Base-by-base conservation (phyloP, 2,329 filamentous ascomycete genomes). In the Colletotrichum eremochloae region DNA sequence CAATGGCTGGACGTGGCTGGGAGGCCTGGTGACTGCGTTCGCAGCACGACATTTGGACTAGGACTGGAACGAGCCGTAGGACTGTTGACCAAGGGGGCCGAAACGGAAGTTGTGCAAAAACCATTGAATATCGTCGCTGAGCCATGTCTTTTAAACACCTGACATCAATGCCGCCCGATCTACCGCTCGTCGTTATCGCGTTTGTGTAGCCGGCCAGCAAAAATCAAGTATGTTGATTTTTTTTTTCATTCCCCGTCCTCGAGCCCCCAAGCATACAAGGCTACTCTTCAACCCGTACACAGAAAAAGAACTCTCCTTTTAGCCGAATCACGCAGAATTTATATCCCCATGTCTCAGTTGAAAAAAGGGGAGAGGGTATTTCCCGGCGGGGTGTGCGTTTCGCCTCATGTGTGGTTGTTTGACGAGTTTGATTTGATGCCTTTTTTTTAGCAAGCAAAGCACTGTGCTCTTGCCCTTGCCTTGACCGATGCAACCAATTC, bases 401-500 rank as follows among this genome's bases (percentile, higher is more conserved):
- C 70, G 70, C 70, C 69, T 72, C 60, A 69, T 72, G 72, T 62
- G 70, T 62, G 73, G 74, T 74, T 75, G 71, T 83, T 83, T 83
- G 82, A 84, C 82, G 81, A 83, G 81, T 85, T 86, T 87, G 80
- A 86, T 85, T 88, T 86, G 83, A 82, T 86, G 83, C 85, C 83
- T 71, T 75, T 86, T 75, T 86, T 71, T 46, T 52, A 71, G 68
- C 84, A 84, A 83, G 83, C 85, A 86, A 86, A 83, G 83, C 68
- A 68, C 84, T 82, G 82, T 86, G 83, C 82, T 79, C 78, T 85
- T 84, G 84, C 86, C 85, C 85, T 86, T 87, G 87, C 87, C 86
- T 86, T 84, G 86, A 84, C 85, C 83, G 84, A 88, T 86, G 85
- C 85, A 86, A 84, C 85, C 85, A 88, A 86, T 86, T 87, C 86